Base-by-base conservation (phyloP, 208 protist species). In the Crithidia acanthocephali region DNA sequence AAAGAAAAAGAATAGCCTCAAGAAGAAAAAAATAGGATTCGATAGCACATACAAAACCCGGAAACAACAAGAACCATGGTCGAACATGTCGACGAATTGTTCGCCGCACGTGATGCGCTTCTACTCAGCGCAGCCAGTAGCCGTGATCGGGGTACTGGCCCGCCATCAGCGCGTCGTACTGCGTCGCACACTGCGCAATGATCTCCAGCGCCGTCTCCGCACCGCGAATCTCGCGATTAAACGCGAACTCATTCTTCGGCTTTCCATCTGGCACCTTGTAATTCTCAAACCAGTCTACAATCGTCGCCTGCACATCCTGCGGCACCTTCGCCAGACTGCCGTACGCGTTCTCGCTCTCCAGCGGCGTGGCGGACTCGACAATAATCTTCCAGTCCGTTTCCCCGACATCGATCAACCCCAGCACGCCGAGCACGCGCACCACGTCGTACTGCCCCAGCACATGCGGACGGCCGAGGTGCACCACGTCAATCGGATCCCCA, bases 301-400 rank as follows among this genome's bases (percentile, higher is more conserved):
- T 86, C 3, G 47, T 66, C 9, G 66, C 58, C 61, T 80, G 75
- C 10, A 93, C 50, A 2, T 80, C 80, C 32, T 60, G 61, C 7
- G 91, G 88, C 11, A 96, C 85, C 32, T 88, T 81, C 9, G 62
- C 44, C n/a, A 93, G 62, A 42, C 16, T 70, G 0, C 75, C 68
- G 79, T 87, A 93, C 37, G n/a, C n/a, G n/a, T n/a, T n/a, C n/a
- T n/a, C 66, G 63, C 10, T 83, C 76, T 2, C 63, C 79, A 5
- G 27, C 33, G 0, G 20, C 13, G 73, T 48, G 25, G 83, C 65
- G 10, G 74, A 48, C 74, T 91, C 85, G 1, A 80, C 79, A 22
- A 96, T 81, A 40, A 98, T 81, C 67, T 98, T 98, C 94, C 94
- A 98, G 73, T 98, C 95, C 32, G 92, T 94, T 77, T 98, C 93